Evolutionary conservation across 306 rosid species (phyloP).

Genomic region (Trifolium fragiferum): DNA sequence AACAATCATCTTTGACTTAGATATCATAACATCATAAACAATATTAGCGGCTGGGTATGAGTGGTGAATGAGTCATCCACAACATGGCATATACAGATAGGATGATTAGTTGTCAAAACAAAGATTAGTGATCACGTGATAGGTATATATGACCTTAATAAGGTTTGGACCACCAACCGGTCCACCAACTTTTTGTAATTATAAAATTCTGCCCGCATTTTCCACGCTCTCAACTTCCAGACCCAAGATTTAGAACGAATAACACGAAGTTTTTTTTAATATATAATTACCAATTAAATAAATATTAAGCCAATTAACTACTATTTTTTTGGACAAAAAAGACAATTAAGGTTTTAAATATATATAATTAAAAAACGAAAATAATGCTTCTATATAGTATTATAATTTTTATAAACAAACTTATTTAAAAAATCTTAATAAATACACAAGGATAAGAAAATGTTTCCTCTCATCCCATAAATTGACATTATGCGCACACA

Average conservation of each 20-base stretch:
- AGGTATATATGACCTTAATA: slow-evolving; percentile 1
- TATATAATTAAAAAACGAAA: no score
- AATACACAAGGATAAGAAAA: neutral
- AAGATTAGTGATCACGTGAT: slow-evolving; percentile 39
- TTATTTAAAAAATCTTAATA: neutral
- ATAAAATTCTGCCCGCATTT: slow-evolving; percentile 30
- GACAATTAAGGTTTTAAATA: no score
- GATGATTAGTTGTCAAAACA: slow-evolving; percentile 13
- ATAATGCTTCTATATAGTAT: neutral
- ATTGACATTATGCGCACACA: neutral
- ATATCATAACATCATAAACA: no score
- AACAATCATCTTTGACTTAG: neutral
- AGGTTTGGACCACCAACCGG: slow-evolving; percentile 36
- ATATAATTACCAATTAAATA: neutral
- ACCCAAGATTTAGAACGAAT: neutral
- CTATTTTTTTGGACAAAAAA: neutral
- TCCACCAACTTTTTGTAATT: slow-evolving; percentile 26
- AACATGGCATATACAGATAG: neutral
- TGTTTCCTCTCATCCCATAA: neutral
- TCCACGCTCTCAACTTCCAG: slow-evolving; percentile 19
- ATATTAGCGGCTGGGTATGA: neutral
- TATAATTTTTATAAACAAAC: neutral
- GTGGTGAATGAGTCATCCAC: neutral
- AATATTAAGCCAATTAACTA: neutral
- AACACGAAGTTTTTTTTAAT: neutral